These are phyloP conservation scores for Aquilaria malaccensis DNA, from an alignment of 345 rosid genomes.

Conservation along the genomic window DNA sequence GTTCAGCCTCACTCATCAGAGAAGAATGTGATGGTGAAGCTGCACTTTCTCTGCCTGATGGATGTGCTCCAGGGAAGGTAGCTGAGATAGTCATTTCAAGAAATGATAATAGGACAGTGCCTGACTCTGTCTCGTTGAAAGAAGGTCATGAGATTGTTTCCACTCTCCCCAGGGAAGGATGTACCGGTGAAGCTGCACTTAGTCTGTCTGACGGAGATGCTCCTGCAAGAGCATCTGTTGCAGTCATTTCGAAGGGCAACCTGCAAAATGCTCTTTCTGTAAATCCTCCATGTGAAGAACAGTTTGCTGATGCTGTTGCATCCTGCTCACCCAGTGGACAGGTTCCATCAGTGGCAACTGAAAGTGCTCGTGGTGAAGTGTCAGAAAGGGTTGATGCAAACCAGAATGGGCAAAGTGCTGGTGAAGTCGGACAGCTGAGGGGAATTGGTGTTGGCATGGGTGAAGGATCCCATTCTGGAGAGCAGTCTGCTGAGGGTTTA, in stretches of 20 bases:
- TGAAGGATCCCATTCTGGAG: conserved; percentile 11
- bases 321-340: conserved; percentile 18
- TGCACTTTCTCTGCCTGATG: conserved; percentile 6
- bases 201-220: conserved; percentile 17
- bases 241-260: conserved; percentile 14
- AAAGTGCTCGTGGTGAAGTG: conserved; percentile 13
- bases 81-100: conserved; percentile 13
- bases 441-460: conserved; percentile 1
- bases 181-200: too few relatives aligned
- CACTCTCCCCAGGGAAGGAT: too few relatives aligned
- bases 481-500: conserved; percentile 7
- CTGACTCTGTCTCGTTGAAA: background rate
- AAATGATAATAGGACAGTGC: conserved; percentile 16
- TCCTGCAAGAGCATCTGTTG: conserved; percentile 14
- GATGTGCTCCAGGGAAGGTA: conserved; percentile 6
- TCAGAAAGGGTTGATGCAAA: conserved; percentile 11
- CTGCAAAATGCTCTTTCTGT: conserved; percentile 14
- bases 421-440: conserved; percentile 7
- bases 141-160: conserved; percentile 7
- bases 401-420: conserved; percentile 6
- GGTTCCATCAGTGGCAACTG: conserved; percentile 14
- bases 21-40: conserved; percentile 14
- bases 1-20: conserved; percentile 12
- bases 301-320: conserved; percentile 9
- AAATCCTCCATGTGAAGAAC: conserved; percentile 13